Evolutionary conservation across 495 filamentous ascomycete genomes (phyloP), one percentile per base, ranked within the genome.

Genomic region (Rostrohypoxylon terebratum): DNA sequence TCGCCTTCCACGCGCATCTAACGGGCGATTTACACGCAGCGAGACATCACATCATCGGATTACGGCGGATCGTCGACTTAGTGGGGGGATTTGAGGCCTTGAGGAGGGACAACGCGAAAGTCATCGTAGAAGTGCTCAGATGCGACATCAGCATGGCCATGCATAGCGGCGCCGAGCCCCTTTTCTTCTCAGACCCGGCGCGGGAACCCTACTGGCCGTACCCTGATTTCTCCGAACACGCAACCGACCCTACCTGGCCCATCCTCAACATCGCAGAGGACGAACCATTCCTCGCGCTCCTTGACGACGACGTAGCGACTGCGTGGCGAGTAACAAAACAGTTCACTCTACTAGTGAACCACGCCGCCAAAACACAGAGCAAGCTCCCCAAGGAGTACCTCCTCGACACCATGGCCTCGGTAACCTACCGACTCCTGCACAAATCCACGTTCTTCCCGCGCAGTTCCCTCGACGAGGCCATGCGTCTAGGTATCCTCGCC

Each of bases 391-490:
- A 73, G 23, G 73, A 79, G 16, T 61, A 66, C 9, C 69, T 83
- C 25, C 59, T 81, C 3, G 72, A 79, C 13, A 77, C 76, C 38
- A 82, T 84, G 79, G 75, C 68, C 0, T 80, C 82, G 0, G 78
- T 83, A 50, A 79, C 79, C 67, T 86, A 85, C 69, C 81, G 78
- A 9, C 77, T 86, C 0, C 68, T 84, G 16, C 44, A 76, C 53
- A 78, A 79, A 69, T 20, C 47, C 13, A 38, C 53, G n/a, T 10
- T 33, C 75, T 80, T 64, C 65, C 71, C 9, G 18, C 31, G 33
- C 4, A 62, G 73, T 53, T 78, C 78, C 0, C 53, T 64, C 10
- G 66, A 80, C 33, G 82, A 85, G 59, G 75, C 70, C 0, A 66
- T 85, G 33, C 81, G 83, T 9, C 66, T 83, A 3, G 82, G 79